Percentiles rank a stretch among this genome's conserved stretches.
These are phyloP conservation scores for Paramecium sonneborni DNA, from an alignment of 73 alveolate species.

Conservation along the genomic window DNA sequence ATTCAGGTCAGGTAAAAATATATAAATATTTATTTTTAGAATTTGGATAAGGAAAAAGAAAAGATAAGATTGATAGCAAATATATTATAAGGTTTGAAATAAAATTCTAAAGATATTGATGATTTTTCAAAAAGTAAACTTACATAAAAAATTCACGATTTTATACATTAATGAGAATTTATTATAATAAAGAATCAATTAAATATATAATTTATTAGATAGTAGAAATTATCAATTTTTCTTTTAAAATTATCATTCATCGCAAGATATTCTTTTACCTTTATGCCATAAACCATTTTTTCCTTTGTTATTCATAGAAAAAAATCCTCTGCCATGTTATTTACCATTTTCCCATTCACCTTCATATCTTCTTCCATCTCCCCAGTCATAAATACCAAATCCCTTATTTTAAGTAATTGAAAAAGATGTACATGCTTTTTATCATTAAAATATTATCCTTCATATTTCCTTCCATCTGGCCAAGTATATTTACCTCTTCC, in stretches of 20 bases:
- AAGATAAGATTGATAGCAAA: not conserved
- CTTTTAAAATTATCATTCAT: not conserved
- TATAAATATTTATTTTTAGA: not conserved
- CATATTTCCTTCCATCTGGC: conserved; percentile 73
- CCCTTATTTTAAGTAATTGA: conserved; percentile 55
- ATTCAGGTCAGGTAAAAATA: not conserved
- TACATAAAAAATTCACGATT: not conserved
- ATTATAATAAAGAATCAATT: not conserved
- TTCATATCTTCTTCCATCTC: conserved; percentile 77
- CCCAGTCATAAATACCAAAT: conserved; percentile 78
- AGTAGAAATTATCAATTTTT: too few species aligned
- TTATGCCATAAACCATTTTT: not conserved
- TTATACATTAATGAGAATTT: not conserved
- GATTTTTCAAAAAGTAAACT: not conserved
- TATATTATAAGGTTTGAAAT: not conserved
- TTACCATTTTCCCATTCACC: conserved; percentile 81
- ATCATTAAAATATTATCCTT: conserved; percentile 67
- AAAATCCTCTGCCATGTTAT: conserved; percentile 74
- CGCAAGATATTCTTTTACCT: not conserved
- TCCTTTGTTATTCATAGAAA: not conserved
- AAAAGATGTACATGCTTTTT: conserved; percentile 64
- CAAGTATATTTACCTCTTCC: conserved; percentile 68
- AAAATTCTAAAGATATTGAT: not conserved
- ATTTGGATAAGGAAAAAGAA: conserved; percentile 17
- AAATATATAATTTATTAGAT: not conserved